A percentile compares a stretch with the other conserved stretches of the same genome.
Conservation (phyloP, 2,329 filamentous ascomycete species). For the Calcarisporium arbuscula region DNA sequence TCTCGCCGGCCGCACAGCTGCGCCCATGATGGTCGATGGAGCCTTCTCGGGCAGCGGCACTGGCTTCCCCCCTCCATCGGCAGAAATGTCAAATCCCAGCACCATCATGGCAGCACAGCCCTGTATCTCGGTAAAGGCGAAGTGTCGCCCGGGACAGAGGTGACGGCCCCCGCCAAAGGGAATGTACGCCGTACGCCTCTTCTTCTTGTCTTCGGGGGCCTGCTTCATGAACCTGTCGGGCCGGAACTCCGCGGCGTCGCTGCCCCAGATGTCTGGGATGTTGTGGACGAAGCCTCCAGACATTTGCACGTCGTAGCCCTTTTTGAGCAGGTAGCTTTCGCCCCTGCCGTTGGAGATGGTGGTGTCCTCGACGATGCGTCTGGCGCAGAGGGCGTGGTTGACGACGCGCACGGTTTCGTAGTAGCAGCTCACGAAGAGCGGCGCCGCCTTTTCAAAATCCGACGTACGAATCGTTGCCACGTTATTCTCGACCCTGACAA, state of each 20-base stretch:
- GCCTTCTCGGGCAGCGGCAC: neutral
- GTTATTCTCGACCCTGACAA: neutral
- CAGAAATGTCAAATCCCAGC: conserved; percentile 9
- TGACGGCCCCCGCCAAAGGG: conserved; percentile 9
- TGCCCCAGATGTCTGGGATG: conserved; percentile 14
- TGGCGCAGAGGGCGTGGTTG: conserved; percentile 28
- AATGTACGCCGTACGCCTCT: neutral
- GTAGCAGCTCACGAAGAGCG: conserved; percentile 34
- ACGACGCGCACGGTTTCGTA: conserved; percentile 37
- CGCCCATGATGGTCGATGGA: neutral
- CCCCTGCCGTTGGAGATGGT: conserved; percentile 17
- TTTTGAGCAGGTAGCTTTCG: conserved; percentile 18
- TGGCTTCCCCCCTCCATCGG: neutral
- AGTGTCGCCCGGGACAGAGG: conserved; percentile 13
- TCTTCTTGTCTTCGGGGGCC: neutral
- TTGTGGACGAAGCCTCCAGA: conserved; percentile 14
- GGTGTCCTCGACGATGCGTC: conserved; percentile 34
- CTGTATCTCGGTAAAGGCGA: conserved; percentile 11
- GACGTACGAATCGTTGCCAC: conserved; percentile 25
- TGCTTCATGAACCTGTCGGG: conserved; percentile 18
- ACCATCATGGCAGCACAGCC: conserved; percentile 9
- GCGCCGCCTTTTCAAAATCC: conserved; percentile 29
- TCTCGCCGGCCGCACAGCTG: neutral
- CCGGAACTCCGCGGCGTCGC: conserved; percentile 12
- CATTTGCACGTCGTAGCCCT: conserved; percentile 19